Conservation (phyloP, 2,329 filamentous ascomycete species). For the Paecilomyces sp. region DNA sequence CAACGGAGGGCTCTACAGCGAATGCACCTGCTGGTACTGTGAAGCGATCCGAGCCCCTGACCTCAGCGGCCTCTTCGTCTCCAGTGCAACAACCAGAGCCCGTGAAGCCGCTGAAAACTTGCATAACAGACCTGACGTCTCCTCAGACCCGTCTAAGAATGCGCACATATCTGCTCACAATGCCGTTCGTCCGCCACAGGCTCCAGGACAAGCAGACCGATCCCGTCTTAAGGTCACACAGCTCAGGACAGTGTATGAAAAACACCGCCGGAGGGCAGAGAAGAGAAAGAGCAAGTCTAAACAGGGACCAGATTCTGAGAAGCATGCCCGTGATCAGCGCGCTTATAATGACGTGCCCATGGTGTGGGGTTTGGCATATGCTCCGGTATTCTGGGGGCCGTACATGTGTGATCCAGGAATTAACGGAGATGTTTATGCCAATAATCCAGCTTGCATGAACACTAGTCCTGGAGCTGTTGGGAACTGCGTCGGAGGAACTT, state of each 20-base stretch:
- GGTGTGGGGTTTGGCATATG: conserved; percentile 40
- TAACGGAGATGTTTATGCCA: conserved; percentile 34
- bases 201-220: conserved; percentile 14
- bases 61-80: conserved; percentile 37
- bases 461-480: conserved; percentile 32
- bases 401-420: conserved; percentile 40
- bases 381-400: conserved; percentile 36
- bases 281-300: conserved; percentile 13
- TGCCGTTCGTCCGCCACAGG: conserved; percentile 41
- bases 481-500: conserved; percentile 42
- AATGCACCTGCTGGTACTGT: conserved; percentile 81
- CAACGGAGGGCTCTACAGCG: conserved; percentile 59
- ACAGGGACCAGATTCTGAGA: background rate
- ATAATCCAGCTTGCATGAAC: conserved; percentile 40
- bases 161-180: conserved; percentile 71
- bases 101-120: conserved; percentile 43
- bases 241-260: conserved; percentile 51
- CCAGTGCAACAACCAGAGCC: conserved; percentile 43
- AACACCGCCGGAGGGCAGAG: conserved; percentile 21
- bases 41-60: conserved; percentile 59
- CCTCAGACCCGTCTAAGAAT: conserved; percentile 47
- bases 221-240: conserved; percentile 28
- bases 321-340: background rate
- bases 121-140: conserved; percentile 33
- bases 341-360: conserved; percentile 15